Evolutionary conservation across 2,329 filamentous ascomycete species (phyloP).

Genomic region (Trichoderma sp.): DNA sequence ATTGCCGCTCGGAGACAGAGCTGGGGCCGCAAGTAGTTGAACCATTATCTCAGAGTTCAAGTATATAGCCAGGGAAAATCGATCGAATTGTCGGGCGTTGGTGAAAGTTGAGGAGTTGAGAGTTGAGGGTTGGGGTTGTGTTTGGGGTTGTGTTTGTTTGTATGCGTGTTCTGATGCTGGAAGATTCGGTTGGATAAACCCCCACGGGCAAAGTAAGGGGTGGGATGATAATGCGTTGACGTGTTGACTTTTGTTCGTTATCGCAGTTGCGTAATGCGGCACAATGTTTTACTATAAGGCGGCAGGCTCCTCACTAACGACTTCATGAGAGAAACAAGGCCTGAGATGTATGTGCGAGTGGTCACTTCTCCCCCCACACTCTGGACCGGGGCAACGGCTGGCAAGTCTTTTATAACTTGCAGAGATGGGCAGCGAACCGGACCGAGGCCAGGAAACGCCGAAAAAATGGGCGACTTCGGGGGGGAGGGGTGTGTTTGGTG

Average conservation of each 20-base stretch:
- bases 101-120: background rate
- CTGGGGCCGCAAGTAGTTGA: constrained; percentile 31
- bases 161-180: background rate
- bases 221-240: background rate
- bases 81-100: background rate
- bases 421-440: background rate
- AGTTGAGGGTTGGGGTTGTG: no score
- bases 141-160: background rate
- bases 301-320: constrained; percentile 40
- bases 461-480: constrained; percentile 12
- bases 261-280: constrained; percentile 12
- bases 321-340: constrained; percentile 33
- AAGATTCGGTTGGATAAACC: background rate
- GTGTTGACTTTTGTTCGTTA: constrained; percentile 11
- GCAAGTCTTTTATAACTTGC: constrained; percentile 8
- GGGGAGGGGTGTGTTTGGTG: background rate
- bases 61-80: background rate
- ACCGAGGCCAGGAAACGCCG: constrained; percentile 12
- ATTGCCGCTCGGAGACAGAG: constrained; percentile 29
- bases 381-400: constrained; percentile 10
- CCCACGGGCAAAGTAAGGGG: constrained; percentile 2
- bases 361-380: constrained; percentile 6
- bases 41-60: constrained; percentile 29
- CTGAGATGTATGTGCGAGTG: constrained; percentile 3
- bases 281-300: constrained; percentile 7